phyloP scores from a whole-genome alignment of 164 flowering plant genomes.

The Cinnamomum chago region DNA sequence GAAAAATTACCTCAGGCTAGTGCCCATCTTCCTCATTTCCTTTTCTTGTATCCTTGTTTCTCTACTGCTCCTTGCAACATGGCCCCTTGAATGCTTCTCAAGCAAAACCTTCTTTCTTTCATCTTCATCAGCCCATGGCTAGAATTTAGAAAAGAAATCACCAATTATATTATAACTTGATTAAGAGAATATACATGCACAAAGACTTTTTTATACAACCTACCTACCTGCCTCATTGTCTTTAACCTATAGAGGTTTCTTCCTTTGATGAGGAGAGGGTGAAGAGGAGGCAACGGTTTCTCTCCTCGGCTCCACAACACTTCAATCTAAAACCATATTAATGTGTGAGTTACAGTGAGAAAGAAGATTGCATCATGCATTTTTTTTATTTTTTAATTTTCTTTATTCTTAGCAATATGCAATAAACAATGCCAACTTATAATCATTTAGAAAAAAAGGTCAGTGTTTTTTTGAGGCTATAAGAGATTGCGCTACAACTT shows the following conservation, averaged over 20 bases:
- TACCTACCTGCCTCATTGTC: slow-evolving; percentile 68
- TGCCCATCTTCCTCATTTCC: slow-evolving; percentile 37
- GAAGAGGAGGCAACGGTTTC: slow-evolving; percentile 66
- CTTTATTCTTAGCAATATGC: no score
- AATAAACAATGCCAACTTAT: no score
- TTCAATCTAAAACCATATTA: slow-evolving; percentile 45
- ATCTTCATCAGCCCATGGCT: slow-evolving; percentile 81
- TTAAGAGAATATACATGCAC: not conserved
- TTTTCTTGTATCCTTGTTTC: slow-evolving; percentile 52
- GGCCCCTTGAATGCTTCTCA: slow-evolving; percentile 79
- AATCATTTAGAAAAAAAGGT: no score
- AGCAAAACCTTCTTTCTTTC: slow-evolving; percentile 46
- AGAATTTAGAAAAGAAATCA: slow-evolving; percentile 12
- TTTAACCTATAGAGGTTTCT: slow-evolving; percentile 74
- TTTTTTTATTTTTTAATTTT: no score
- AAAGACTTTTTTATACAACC: not conserved
- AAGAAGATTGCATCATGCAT: no score
- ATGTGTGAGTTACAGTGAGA: not conserved
- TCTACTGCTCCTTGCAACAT: slow-evolving; percentile 53
- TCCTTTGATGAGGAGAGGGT: slow-evolving; percentile 80
- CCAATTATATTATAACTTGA: not conserved
- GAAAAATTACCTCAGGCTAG: slow-evolving; percentile 27
- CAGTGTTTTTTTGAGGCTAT: no score
- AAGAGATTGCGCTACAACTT: no score
- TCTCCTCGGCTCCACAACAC: slow-evolving; percentile 88